Base-by-base conservation (phyloP, 768 basidiomycete species). In the Lentinula sp. region DNA sequence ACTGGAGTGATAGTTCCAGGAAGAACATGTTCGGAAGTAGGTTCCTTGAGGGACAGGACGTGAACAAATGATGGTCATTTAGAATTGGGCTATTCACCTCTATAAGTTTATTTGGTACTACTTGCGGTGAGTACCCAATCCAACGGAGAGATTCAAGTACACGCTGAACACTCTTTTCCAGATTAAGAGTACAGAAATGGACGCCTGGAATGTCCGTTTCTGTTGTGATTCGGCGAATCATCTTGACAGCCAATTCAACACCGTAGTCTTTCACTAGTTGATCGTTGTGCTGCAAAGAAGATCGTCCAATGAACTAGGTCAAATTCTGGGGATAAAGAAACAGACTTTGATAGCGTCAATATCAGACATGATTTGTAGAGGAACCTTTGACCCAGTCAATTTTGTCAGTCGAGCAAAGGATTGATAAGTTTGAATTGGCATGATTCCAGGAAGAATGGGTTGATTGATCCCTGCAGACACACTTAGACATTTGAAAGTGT, bases 381-480 rank as follows among this genome's bases (percentile, higher is more conserved):
- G 96, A 16, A 98, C 86, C 21, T 78, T 79, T 3, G 87, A 85
- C 16, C 90, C 89, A 63, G 93, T 95, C 48, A 99, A 78, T 71
- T 95, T 97, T 21, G 88, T 91, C 66, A 98, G 78, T 50, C 97
- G 87, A 49, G 89, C 78, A 74, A 99, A 98, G 0, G 97, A 97
- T 4, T 89, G 84, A 70, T 95, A 96, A 23, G 92, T 98, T 70
- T 98, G 97, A 60, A 99, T 93, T 0, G 97, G 96, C 95, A 98
- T 97, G 59, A 98, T 85, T 10, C 95, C 94, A 8, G 97, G 94
- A 62, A 99, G 88, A 65, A 99, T 85, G 0, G 97, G 96, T 1
- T 95, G 84, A 0, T 73, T 81, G 68, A 99, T 94, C 35, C 95
- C 97, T 95, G 67, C 48, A 23, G 5, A 8, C 7, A 8, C n/a